Evolutionary conservation across 2,329 filamentous ascomycete genomes (phyloP).

Genomic region (Nemania sp.): DNA sequence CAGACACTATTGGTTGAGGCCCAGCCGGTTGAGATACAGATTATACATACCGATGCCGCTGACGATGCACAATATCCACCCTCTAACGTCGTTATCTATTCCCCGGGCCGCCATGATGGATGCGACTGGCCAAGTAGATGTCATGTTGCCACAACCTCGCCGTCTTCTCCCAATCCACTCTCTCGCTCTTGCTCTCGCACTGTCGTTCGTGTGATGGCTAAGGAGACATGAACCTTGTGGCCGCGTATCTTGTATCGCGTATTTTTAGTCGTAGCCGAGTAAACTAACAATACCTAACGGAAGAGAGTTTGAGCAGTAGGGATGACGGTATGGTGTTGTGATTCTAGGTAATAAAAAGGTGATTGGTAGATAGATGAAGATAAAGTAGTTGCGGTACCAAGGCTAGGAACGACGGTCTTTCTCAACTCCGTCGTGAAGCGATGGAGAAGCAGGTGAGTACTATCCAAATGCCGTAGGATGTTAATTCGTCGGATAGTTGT

Average conservation of each 20-base stretch:
- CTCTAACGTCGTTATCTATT: conserved; percentile 80
- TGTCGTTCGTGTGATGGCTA: conserved; percentile 11
- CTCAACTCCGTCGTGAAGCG: conserved; percentile 3
- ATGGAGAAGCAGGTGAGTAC: not conserved
- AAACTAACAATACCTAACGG: too few species aligned
- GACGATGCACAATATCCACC: conserved; percentile 91
- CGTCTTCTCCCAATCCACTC: conserved; percentile 26
- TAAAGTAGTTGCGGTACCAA: not conserved
- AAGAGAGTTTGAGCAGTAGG: too few species aligned
- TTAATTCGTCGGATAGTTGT: not conserved
- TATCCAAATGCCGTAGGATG: not conserved
- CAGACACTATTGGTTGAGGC: conserved; percentile 2
- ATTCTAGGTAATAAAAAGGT: not conserved
- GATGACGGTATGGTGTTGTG: not conserved
- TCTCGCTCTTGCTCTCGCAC: conserved; percentile 20
- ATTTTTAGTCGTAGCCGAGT: too few species aligned
- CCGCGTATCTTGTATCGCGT: not conserved
- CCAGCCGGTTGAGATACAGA: conserved; percentile 19
- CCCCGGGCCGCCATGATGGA: conserved; percentile 47
- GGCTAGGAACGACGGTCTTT: not conserved
- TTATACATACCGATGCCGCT: conserved; percentile 68
- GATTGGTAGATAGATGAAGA: not conserved
- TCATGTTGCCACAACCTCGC: conserved; percentile 24
- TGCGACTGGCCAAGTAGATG: conserved; percentile 4
- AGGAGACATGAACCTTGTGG: conserved; percentile 28